Evolutionary conservation across 192 early-diverging fungal species (phyloP).

Genomic region (Umbelopsis sp.): DNA sequence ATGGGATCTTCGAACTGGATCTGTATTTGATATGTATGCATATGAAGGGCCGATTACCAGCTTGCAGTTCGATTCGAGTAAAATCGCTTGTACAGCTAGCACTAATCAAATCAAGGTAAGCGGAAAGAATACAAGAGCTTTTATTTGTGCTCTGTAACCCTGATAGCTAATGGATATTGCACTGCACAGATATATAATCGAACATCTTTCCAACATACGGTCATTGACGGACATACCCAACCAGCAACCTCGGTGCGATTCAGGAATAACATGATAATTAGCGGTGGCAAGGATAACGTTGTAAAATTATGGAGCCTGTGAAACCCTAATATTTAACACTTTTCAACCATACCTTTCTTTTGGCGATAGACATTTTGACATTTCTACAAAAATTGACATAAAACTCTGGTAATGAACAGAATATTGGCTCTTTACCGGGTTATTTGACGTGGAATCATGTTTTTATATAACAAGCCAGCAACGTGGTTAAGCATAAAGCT

Average conservation of each 20-base stretch:
- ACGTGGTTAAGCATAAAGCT: no score
- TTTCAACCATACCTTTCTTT: background rate
- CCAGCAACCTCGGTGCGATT: constrained; percentile 46
- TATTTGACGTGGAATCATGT: no score
- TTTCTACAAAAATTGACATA: background rate
- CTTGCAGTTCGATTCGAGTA: constrained; percentile 54
- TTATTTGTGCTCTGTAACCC: no score
- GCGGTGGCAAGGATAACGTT: constrained; percentile 64
- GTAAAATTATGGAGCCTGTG: constrained; percentile 70
- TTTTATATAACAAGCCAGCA: no score
- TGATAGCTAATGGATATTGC: background rate
- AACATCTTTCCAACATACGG: constrained; percentile 62
- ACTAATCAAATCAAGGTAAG: constrained; percentile 45
- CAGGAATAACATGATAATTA: constrained; percentile 52
- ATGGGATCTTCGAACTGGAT: constrained; percentile 79
- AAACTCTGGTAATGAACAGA: background rate
- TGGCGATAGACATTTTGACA: constrained; percentile 4
- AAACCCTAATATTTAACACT: constrained; percentile 19
- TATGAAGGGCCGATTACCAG: constrained; percentile 59
- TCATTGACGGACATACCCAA: constrained; percentile 52
- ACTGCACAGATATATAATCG: constrained; percentile 61
- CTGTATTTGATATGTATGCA: constrained; percentile 56
- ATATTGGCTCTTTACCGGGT: no score
- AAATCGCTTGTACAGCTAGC: constrained; percentile 59
- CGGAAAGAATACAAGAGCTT: no score